phyloP scores from a whole-genome alignment of 116 monocot species.

The Phalaenopsis hybrid region DNA sequence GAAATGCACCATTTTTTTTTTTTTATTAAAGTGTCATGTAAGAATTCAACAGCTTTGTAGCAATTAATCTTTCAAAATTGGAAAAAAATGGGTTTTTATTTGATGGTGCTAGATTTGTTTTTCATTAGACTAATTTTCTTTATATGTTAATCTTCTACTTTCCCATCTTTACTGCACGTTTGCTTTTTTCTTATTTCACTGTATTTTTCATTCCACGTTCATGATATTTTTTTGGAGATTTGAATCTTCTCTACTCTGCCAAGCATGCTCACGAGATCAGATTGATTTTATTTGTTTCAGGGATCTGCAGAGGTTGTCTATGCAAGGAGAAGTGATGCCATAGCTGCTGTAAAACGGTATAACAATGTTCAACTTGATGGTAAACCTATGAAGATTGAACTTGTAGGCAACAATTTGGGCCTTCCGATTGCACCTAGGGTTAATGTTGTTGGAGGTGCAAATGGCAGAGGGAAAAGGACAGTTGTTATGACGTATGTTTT shows the following conservation, averaged over 20 bases:
- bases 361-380: constrained; percentile 65
- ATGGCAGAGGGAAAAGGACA: constrained; percentile 52
- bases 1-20: not conserved
- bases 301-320: constrained; percentile 57
- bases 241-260: not conserved
- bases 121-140: not conserved
- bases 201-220: not conserved
- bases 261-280: not conserved
- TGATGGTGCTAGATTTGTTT: not conserved
- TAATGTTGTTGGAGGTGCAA: constrained; percentile 41
- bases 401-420: constrained; percentile 46
- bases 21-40: not conserved
- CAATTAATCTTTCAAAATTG: not conserved
- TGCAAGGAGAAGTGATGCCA: constrained; percentile 44
- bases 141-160: not conserved
- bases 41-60: not conserved
- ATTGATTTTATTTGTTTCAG: constrained; percentile 14
- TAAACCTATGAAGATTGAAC: constrained; percentile 58
- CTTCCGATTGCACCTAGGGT: constrained; percentile 32
- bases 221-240: not conserved
- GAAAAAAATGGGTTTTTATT: not conserved
- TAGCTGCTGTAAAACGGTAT: constrained; percentile 49
- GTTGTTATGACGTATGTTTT: constrained; percentile 62
- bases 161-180: not conserved
- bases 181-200: not conserved